Base-by-base conservation (phyloP, 192 early-diverging fungal genomes). In the Rhizophagus prolifer region DNA sequence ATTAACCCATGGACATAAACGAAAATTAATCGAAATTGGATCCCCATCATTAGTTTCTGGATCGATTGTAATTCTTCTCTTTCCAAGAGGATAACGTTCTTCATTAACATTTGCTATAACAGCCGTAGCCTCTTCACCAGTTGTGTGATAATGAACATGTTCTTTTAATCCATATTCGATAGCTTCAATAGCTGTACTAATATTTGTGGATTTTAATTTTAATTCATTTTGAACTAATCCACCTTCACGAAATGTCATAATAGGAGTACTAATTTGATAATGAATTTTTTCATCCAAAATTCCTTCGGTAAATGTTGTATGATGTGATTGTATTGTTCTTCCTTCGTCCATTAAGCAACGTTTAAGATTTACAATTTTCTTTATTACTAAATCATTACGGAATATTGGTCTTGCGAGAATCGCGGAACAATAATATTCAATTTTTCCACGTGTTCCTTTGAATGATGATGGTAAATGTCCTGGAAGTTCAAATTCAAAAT, bases 161-260 rank as follows among this genome's bases (percentile, higher is more conserved):
- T 83, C 82, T 46, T 79, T 78, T 30, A 83, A 60, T 19, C 78
- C 82, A 81, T 74, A 83, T 31, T 80, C 73, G 4, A 83, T 70
- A 31, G 78, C 26, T 66, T 60, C 63, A 70, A 70, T 50, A 10
- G 79, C 63, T 0, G 58, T 26, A 14, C 77, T 44, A 9, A 66
- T 38, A 21, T 83, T 71, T 3, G 16, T n/a, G 21, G 78, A 77
- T 28, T 69, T 31, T 21, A 83, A 44, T 28, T 60, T 72, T n/a
- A 83, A 34, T 12, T 81, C 72, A 16, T n/a, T 25, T 16, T 38
- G 46, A 21, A 83, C 67, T 21, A 83, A 61, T 34, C 82, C 82
- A 68, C 82, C 82, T 72, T 83, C 82, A 25, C 80, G 75, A 63
- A 74, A 83, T 16, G 70, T 64, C 21, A 83, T 83, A 10, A 46